Evolutionary conservation across 2,329 filamentous ascomycete genomes (phyloP).

Genomic region (Tolypocladium pustulatum): DNA sequence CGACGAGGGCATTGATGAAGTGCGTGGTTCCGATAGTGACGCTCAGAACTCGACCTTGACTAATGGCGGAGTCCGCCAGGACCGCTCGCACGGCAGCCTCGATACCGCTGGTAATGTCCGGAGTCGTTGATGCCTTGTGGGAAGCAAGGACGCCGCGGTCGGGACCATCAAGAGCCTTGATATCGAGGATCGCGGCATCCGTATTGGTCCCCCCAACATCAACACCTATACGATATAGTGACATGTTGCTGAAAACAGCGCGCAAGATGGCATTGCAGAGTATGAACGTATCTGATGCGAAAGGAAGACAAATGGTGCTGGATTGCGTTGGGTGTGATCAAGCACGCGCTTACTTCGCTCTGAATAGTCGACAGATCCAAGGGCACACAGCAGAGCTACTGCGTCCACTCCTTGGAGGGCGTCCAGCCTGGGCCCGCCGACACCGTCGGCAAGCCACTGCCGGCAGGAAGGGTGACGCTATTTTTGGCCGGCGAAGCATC

Average conservation of each 20-base stretch:
- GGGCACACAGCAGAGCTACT: background rate
- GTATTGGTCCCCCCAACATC: conserved; percentile 31
- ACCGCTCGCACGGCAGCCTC: conserved; percentile 33
- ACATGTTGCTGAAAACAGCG: conserved; percentile 13
- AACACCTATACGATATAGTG: conserved; percentile 32
- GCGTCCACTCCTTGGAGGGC: background rate
- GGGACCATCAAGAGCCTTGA: conserved; percentile 20
- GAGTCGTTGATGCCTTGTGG: conserved; percentile 37
- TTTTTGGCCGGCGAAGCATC: background rate
- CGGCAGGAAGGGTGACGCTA: background rate
- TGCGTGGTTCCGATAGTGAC: conserved; percentile 41
- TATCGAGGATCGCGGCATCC: conserved; percentile 34
- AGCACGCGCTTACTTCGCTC: background rate
- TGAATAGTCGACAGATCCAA: background rate
- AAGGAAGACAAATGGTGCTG: background rate
- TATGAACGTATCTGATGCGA: background rate
- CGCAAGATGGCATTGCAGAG: background rate
- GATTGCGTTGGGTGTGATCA: background rate
- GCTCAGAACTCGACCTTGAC: conserved; percentile 27
- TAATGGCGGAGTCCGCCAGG: conserved; percentile 24
- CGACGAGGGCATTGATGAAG: conserved; percentile 38
- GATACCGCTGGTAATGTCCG: conserved; percentile 39
- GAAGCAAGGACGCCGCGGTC: conserved; percentile 32
- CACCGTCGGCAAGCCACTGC: background rate
- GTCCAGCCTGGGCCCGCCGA: background rate